Percentiles rank a stretch among this genome's conserved stretches.
Conservation (phyloP, 2,329 filamentous ascomycete genomes). For the Corynespora cassiicola region DNA sequence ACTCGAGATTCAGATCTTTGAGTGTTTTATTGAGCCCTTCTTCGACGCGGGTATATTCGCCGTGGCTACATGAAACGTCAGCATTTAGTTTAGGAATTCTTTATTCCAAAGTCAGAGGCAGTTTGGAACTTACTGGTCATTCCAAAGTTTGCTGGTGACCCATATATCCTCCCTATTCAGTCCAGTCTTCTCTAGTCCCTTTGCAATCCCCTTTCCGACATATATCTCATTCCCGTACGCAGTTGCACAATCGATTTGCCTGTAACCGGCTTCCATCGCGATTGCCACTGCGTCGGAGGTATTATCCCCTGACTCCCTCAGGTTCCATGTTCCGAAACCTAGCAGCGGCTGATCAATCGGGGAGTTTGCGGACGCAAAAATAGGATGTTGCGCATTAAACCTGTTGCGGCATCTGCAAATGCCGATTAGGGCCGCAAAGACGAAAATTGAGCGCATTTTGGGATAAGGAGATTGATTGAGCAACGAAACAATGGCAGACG, state of each 20-base stretch:
- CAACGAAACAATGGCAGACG: slow-evolving; percentile 1
- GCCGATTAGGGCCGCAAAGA: slow-evolving; percentile 5
- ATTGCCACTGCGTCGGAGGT: slow-evolving; percentile 40
- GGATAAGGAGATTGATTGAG: too few species aligned
- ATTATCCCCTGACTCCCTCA: slow-evolving; percentile 20
- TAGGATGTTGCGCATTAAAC: slow-evolving; percentile 12
- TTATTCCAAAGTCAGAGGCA: too few species aligned
- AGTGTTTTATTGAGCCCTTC: slow-evolving; percentile 74
- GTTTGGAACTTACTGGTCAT: slow-evolving; percentile 14
- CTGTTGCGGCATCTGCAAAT: slow-evolving; percentile 14
- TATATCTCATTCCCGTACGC: slow-evolving; percentile 20
- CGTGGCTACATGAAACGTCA: slow-evolving; percentile 10
- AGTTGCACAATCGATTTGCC: slow-evolving; percentile 24
- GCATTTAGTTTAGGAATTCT: neutral
- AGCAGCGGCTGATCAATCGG: slow-evolving; percentile 15
- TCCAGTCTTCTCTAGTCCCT: slow-evolving; percentile 11
- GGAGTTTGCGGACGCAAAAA: slow-evolving; percentile 4
- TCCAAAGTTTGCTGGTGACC: slow-evolving; percentile 70
- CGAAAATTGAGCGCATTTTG: slow-evolving; percentile 4
- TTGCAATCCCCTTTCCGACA: slow-evolving; percentile 17
- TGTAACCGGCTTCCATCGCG: slow-evolving; percentile 22
- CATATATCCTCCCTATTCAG: slow-evolving; percentile 41
- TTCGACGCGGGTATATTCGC: slow-evolving; percentile 39
- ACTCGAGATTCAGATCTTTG: slow-evolving; percentile 78
- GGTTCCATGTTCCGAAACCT: slow-evolving; percentile 29